Evolutionary conservation across 345 rosid genomes (phyloP), one percentile per base, ranked within the genome.

Genomic region (Kernera saxatilis): DNA sequence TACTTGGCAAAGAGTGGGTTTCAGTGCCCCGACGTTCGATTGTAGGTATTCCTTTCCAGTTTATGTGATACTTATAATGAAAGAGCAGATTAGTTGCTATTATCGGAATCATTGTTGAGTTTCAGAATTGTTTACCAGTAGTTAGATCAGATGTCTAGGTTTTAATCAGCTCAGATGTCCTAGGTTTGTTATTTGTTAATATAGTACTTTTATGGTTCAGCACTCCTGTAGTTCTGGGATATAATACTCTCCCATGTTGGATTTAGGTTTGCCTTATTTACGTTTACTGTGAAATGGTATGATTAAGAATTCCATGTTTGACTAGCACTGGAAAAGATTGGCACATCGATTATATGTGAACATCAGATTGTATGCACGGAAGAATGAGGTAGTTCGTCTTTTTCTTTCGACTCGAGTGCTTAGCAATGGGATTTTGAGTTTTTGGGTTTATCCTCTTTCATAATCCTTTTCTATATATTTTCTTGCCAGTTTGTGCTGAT

Each of bases 1-100:
- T 93, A 87, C 82, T 72, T 93, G 69, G 96, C 88, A n/a, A 93
- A 84, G 82, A 93, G 98, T 74, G 98, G 98, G 27, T 91, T 93
- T 69, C 98, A 93, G 69, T 87, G 90, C 75, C 98, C 98, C 17
- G 95, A 91, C 72, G 93, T 89, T 67, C 86, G 98, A 87, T 73
- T 93, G 97, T 93, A 85, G 88, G 96, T 88, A 80, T 74, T 78
- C 66, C 54, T 64, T 19, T 35, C 25, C 37, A 18, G 36, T 66
- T 54, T 40, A 33, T 43, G 18, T 67, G 14, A 13, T 46, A 13
- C 36, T 37, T n/a, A 2, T 18, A 19, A 3, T 0, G n/a, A 21
- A 29, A 40, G 23, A 22, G 46, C 44, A 61, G 35, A 54, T 23
- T 12, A 44, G 50, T 26, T 44, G 11, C 46, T 61, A 21, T 44